Evolutionary conservation across 257 asterid species (phyloP), one percentile per base, ranked within the genome.

Genomic region (Gynochthodes officinalis): DNA sequence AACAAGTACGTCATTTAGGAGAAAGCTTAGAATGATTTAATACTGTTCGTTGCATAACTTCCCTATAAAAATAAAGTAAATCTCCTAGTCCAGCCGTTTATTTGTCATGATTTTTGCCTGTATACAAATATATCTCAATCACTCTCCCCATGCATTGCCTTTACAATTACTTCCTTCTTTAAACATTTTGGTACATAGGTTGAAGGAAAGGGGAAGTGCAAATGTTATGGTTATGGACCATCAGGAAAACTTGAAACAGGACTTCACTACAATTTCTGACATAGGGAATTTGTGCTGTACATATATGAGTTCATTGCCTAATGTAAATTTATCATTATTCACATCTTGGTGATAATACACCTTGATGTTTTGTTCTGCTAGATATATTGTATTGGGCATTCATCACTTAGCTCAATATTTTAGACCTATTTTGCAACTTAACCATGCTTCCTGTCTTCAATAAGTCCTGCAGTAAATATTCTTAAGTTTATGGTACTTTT

Each of bases 1-100:
- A 94, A 91, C 90, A 87, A 87, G 98, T 93, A 87, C 0, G 88
- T 78, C 1, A 19, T 33, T 46, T 21, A 32, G 18, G 13, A 6
- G 42, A 6, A n/a, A n/a, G n/a, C n/a, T n/a, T n/a, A n/a, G n/a
- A n/a, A n/a, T n/a, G n/a, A n/a, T n/a, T n/a, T n/a, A n/a, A n/a
- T n/a, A n/a, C n/a, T n/a, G n/a, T n/a, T n/a, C n/a, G n/a, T n/a
- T n/a, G n/a, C n/a, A n/a, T n/a, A n/a, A n/a, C n/a, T n/a, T n/a
- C n/a, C n/a, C n/a, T n/a, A n/a, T n/a, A n/a, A n/a, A n/a, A n/a
- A n/a, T n/a, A n/a, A n/a, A n/a, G n/a, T n/a, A n/a, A n/a, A n/a
- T n/a, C n/a, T n/a, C n/a, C n/a, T n/a, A n/a, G n/a, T n/a, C n/a
- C n/a, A n/a, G n/a, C n/a, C n/a, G n/a, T n/a, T n/a, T n/a, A n/a